phyloP scores from a whole-genome alignment of 305 asterid species.

The Solanum hybrid region DNA sequence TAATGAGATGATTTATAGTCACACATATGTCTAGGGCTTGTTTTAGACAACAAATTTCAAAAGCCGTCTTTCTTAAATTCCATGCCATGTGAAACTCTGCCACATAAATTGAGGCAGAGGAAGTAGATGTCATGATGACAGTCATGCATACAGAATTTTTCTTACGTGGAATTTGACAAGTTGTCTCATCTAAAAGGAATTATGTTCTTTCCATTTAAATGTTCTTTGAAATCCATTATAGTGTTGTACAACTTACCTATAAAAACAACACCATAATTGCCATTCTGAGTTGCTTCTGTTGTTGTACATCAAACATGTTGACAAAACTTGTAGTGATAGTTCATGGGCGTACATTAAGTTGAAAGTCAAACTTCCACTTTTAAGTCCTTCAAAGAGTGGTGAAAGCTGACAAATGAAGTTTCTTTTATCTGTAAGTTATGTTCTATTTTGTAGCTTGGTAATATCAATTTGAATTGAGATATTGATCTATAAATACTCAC shows the following conservation, averaged over 20 bases:
- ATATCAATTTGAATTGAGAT: not conserved
- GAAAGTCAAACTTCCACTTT: not conserved
- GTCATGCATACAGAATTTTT: not conserved
- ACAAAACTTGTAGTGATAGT: not conserved
- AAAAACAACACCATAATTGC: not conserved
- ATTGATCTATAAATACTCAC: conserved; percentile 13
- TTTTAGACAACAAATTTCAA: not conserved
- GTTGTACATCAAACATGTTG: not conserved
- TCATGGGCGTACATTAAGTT: not conserved
- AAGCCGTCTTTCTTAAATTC: not conserved
- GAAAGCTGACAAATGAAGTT: not conserved
- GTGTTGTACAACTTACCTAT: not conserved
- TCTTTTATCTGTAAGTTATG: not conserved
- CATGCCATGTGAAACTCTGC: not conserved
- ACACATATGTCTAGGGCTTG: not conserved
- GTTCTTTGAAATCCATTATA: not conserved
- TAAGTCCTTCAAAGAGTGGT: not conserved
- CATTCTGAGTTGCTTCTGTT: not conserved
- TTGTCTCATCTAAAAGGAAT: not conserved
- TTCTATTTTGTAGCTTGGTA: not conserved
- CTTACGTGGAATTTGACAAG: not conserved
- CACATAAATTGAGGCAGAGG: not conserved
- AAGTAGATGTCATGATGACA: not conserved
- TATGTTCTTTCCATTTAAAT: not conserved
- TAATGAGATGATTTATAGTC: not conserved